Conservation (phyloP, 1,284 basidiomycete genomes). For the Rhizoctonia solani region DNA sequence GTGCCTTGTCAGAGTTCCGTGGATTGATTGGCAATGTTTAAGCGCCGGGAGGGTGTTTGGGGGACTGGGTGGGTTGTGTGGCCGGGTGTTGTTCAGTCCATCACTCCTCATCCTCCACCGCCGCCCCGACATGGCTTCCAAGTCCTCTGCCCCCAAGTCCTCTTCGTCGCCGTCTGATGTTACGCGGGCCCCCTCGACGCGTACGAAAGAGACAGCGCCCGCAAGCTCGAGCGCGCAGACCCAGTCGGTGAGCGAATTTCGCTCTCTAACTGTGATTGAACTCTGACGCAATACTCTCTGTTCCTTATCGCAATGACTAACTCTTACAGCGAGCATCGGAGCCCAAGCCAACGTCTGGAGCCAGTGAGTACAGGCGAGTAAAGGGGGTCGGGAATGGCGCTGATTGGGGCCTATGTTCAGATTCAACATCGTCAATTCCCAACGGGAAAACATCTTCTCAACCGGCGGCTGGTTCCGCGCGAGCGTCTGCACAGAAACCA, state of each 20-base stretch:
- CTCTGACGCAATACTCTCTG: conserved; percentile 8
- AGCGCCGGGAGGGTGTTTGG: conserved; percentile 5
- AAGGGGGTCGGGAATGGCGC: background rate
- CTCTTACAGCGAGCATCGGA: background rate
- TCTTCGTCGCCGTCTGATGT: conserved; percentile 16
- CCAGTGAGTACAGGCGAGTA: background rate
- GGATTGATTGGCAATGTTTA: background rate
- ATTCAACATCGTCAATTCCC: conserved; percentile 29
- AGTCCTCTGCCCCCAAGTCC: background rate
- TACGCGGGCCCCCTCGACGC: conserved; percentile 1
- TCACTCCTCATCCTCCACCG: conserved; percentile 28
- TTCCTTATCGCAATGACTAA: background rate
- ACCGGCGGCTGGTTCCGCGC: conserved; percentile 33
- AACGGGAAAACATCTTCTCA: conserved; percentile 3
- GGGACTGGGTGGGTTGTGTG: background rate
- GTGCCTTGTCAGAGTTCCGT: background rate
- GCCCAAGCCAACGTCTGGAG: conserved; percentile 4
- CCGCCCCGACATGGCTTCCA: conserved; percentile 22
- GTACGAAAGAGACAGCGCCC: background rate
- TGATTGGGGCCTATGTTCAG: conserved; percentile 3
- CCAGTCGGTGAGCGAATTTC: conserved; percentile 18
- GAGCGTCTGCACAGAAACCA: conserved; percentile 16
- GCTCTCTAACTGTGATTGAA: conserved; percentile 14
- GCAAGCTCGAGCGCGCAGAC: background rate
- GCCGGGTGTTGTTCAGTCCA: conserved; percentile 3